Evolutionary conservation across 805 yeast genomes (phyloP).

Genomic region (Hanseniaspora thailandica): DNA sequence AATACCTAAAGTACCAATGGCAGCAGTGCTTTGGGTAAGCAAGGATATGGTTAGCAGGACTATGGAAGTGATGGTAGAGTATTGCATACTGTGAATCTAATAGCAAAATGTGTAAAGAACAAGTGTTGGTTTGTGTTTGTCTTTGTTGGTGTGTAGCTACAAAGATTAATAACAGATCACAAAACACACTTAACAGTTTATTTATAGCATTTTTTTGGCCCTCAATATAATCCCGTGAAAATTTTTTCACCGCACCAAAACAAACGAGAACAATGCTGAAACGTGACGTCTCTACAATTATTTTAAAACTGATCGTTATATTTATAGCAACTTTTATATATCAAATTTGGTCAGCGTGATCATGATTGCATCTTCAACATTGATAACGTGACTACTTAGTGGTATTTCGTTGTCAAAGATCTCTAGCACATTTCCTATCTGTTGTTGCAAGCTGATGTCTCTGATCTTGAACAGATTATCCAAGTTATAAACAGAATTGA

Average conservation of each 20-base stretch:
- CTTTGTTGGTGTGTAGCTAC: too few species aligned
- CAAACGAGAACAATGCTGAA: too few species aligned
- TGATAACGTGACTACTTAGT: conserved; percentile 15
- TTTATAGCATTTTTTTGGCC: neutral
- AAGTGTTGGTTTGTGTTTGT: neutral
- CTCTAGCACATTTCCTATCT: conserved; percentile 39
- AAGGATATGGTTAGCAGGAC: conserved; percentile 28
- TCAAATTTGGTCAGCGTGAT: conserved; percentile 38
- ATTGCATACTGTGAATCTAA: neutral
- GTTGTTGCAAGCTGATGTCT: conserved; percentile 38
- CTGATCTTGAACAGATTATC: conserved; percentile 43
- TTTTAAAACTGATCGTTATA: too few species aligned
- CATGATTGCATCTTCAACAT: conserved; percentile 61
- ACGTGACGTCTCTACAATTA: too few species aligned
- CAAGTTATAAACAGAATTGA: conserved; percentile 53
- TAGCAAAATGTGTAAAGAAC: neutral
- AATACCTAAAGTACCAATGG: conserved; percentile 66
- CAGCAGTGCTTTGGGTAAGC: conserved; percentile 32
- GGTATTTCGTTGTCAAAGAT: conserved; percentile 55
- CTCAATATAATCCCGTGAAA: too few species aligned
- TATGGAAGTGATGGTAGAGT: conserved; percentile 26
- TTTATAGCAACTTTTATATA: neutral
- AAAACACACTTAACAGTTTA: too few species aligned
- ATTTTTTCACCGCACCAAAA: neutral
- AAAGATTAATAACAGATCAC: too few species aligned